Evolutionary conservation across 140 eudicot species (phyloP), one percentile per base, ranked within the genome.

Genomic region (Bidens hawaiensis): DNA sequence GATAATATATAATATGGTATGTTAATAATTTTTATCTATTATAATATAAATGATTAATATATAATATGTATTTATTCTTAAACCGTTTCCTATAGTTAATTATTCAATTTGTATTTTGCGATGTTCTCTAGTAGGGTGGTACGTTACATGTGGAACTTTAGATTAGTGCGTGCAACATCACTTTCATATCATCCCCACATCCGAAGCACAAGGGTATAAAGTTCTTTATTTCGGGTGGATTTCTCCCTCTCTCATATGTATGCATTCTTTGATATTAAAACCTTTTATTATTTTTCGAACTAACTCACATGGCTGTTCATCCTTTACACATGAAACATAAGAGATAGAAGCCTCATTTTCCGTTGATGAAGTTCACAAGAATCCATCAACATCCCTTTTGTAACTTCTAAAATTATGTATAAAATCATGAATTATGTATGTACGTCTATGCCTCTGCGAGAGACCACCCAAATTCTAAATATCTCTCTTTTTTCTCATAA

Each of bases 371-470:
- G n/a, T n/a, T n/a, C n/a, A n/a, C n/a, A n/a, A n/a, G n/a, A 81
- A 73, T 57, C 81, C 85, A 78, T n/a, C 85, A 78, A 64, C 64
- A n/a, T 55, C 67, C 25, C n/a, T n/a, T n/a, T n/a, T 54, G 14
- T 42, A n/a, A n/a, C 58, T 60, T 65, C 52, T 64, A 76, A 57
- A 60, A 48, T 42, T 81, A 62, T 70, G 81, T 89, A 79, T 79
- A 81, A 85, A 81, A 78, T 67, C 70, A 74, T 80, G 72, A 77
- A 77, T 80, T n/a, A n/a, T n/a, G n/a, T 70, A 16, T n/a, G 40
- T 26, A 27, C 48, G 9, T 59, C 79, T 79, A 76, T 70, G 30
- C 76, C 83, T 83, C 75, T 65, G 18, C 47, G 14, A 52, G 48
- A 60, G 84, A 82, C 57, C 68, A 57, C 63, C 62, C 71, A 65